phyloP scores from a whole-genome alignment of 2,329 filamentous ascomycete genomes.

The Penicillium sp. region DNA sequence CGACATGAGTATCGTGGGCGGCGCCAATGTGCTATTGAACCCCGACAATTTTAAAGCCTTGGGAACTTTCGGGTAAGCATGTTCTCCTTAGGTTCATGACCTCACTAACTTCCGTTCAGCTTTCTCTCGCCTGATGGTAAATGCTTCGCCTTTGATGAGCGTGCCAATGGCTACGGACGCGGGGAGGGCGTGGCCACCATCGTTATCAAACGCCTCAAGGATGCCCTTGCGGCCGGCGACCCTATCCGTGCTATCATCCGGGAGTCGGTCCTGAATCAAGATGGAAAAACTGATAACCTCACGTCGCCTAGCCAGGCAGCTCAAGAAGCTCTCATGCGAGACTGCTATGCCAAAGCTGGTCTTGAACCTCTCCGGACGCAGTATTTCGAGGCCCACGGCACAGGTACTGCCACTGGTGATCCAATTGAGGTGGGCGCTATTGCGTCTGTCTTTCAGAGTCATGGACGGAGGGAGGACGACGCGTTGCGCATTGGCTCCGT shows the following conservation, averaged over 20 bases:
- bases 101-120: no score
- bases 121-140: constrained; percentile 1
- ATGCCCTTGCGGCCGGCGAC: constrained; percentile 49
- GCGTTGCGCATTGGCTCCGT: constrained; percentile 20
- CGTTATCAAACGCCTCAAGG: constrained; percentile 49
- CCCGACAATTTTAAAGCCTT: neutral
- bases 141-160: constrained; percentile 44
- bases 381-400: constrained; percentile 12
- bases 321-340: constrained; percentile 33
- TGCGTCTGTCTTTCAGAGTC: neutral
- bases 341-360: constrained; percentile 17
- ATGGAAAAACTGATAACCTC: constrained; percentile 27
- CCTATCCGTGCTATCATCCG: constrained; percentile 47
- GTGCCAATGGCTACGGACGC: constrained; percentile 55
- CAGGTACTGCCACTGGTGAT: constrained; percentile 5
- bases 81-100: no score
- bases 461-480: neutral
- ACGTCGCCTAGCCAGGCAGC: constrained; percentile 21
- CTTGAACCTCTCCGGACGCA: neutral
- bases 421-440: neutral
- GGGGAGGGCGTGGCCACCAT: constrained; percentile 50
- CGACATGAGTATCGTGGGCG: neutral
- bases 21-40: neutral
- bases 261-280: constrained; percentile 34
- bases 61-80: neutral